These are phyloP conservation scores for Alternaria dauci DNA, from an alignment of 2,329 filamentous ascomycete species.

Conservation along the genomic window DNA sequence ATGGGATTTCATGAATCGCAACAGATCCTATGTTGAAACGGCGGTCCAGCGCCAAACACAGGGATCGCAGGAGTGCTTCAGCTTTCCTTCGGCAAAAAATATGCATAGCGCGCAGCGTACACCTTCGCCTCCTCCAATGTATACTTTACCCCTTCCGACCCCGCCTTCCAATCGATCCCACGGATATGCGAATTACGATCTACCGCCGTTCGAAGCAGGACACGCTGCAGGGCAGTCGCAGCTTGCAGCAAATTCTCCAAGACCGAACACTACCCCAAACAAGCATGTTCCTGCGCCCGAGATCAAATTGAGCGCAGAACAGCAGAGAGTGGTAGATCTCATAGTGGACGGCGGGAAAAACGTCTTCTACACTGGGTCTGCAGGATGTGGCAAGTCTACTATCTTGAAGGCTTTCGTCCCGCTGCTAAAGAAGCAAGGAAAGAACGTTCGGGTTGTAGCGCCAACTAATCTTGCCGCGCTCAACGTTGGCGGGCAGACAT, in stretches of 20 bases:
- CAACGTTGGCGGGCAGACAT: constrained; percentile 65
- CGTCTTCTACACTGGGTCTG: constrained; percentile 71
- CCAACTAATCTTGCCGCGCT: constrained; percentile 68
- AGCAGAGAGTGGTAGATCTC: constrained; percentile 60
- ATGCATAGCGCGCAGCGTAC: not conserved
- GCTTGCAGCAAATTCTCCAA: not conserved
- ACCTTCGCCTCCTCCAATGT: not conserved
- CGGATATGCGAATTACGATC: not conserved
- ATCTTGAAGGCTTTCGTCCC: constrained; percentile 61
- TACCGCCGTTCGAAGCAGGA: not conserved
- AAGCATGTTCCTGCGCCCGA: constrained; percentile 12
- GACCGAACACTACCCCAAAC: not conserved
- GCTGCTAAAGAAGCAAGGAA: constrained; percentile 47
- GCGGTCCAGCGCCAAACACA: not conserved
- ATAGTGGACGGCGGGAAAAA: constrained; percentile 61
- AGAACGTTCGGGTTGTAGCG: constrained; percentile 62
- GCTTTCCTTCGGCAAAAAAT: not conserved
- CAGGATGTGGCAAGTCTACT: constrained; percentile 67
- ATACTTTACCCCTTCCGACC: not conserved
- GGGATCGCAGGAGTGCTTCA: not conserved
- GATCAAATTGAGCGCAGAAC: constrained; percentile 57
- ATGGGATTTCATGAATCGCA: constrained; percentile 72
- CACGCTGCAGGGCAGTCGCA: not conserved
- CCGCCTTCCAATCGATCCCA: not conserved
- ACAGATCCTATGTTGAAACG: constrained; percentile 27